These are phyloP conservation scores for Cercospora berteroae DNA, from an alignment of 2,329 filamentous ascomycete species.

Conservation along the genomic window DNA sequence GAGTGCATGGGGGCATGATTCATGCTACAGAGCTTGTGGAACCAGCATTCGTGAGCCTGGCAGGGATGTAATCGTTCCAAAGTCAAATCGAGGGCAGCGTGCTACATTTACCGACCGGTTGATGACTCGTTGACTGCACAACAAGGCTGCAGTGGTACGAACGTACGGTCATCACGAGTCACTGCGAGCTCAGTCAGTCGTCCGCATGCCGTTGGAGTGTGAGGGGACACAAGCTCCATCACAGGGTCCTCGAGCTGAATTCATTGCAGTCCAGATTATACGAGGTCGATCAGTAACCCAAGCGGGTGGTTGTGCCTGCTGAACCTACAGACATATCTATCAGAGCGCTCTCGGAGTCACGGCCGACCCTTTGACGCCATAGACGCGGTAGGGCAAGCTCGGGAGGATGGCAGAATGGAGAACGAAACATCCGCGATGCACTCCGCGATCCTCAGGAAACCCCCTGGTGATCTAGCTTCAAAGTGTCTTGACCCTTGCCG, in stretches of 20 bases:
- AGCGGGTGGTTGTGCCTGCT: not conserved
- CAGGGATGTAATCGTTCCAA: not conserved
- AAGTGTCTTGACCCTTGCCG: not conserved
- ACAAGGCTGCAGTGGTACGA: not conserved
- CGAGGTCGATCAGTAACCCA: not conserved
- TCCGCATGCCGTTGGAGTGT: not conserved
- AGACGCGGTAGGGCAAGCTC: not conserved
- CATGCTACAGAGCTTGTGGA: not conserved
- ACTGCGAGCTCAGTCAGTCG: not conserved
- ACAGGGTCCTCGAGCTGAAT: not conserved
- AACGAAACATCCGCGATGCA: not conserved
- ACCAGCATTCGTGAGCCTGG: not conserved
- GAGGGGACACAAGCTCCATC: not conserved
- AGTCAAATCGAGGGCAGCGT: not conserved
- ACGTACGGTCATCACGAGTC: not conserved
- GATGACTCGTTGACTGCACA: not conserved
- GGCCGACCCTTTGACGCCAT: not conserved
- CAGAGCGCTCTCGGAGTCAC: not conserved
- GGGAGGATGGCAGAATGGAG: not conserved
- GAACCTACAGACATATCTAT: not conserved
- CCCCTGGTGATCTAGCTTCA: not conserved
- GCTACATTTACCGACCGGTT: not conserved
- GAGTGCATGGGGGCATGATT: not conserved
- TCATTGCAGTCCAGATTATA: not conserved
- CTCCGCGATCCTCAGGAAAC: not conserved